Evolutionary conservation across 805 yeast genomes (phyloP), one percentile per base, ranked within the genome.

Genomic region (Yueomyces sinensis): DNA sequence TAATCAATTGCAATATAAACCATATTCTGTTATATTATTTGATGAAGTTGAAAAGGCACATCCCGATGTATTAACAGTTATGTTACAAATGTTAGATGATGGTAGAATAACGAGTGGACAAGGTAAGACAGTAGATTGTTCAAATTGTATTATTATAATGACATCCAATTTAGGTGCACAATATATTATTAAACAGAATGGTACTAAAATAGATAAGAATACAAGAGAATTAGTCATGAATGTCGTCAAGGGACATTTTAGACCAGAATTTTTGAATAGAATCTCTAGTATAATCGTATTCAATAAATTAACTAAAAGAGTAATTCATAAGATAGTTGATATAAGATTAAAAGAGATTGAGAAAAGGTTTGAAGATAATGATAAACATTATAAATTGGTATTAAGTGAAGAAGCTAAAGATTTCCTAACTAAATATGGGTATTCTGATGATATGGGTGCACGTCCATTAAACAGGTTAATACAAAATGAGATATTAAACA

Each of bases 1-100:
- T 5, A 94, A 91, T 50, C 94, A 91, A 44, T 68, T 91, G 37
- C 70, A 83, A 41, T 73, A 95, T 52, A 78, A 80, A 41, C 98
- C 98, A 37, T 91, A 91, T 62, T 83, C 96, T 5, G 98, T 91
- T n/a, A 70, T 91, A 29, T 67, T 91, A 41, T 91, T 91, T 52
- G 98, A 91, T 61, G 98, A 91, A 63, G 95, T 91, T 37, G 98
- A 91, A 56, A 91, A 91, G 61, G 98, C 98, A 14, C 95, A 95
- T 5, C 98, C 98, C 1, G 97, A 89, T 56, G 98, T 91, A 2
- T 66, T 89, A 53, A 91, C 95, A 7, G 80, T 91, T 16, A 66
- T 91, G 50, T 68, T 91, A 46, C 98, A 91, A 60, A 74, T 91
- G 63, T 66, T 91, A 41, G 98, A 91, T 52, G 98, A 91, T 60